phyloP scores from a whole-genome alignment of 164 flowering plant genomes.

The Saururus chinensis region DNA sequence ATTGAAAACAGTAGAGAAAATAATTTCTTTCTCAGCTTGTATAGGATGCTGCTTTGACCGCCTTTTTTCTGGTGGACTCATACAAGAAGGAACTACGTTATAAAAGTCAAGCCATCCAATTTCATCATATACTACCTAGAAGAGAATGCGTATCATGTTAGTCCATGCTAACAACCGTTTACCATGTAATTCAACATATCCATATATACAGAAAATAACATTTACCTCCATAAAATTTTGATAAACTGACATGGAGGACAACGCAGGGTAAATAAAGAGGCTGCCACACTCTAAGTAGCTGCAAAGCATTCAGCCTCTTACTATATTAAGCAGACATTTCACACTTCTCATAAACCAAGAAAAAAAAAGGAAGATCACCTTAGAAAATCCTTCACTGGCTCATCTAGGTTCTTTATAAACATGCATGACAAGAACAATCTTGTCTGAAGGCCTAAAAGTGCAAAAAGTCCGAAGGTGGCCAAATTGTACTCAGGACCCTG shows the following conservation, averaged over 20 bases:
- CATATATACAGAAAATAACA: too few relatives aligned
- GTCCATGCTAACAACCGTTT: too few relatives aligned
- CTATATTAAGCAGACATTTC: not conserved
- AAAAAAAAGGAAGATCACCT: constrained; percentile 18
- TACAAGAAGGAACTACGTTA: constrained; percentile 14
- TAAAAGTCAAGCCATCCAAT: constrained; percentile 62
- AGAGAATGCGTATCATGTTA: constrained; percentile 1
- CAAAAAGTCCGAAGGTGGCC: constrained; percentile 56
- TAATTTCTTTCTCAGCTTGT: constrained; percentile 60
- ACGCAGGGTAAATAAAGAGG: constrained; percentile 42
- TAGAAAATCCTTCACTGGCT: constrained; percentile 44
- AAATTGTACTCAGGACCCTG: constrained; percentile 35
- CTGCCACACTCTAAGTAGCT: constrained; percentile 64
- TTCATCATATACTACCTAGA: constrained; percentile 56
- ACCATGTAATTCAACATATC: too few relatives aligned
- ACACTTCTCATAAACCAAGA: too few relatives aligned
- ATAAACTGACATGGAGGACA: constrained; percentile 34
- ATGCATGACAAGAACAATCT: constrained; percentile 36
- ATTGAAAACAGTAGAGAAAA: constrained; percentile 35
- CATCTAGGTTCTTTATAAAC: constrained; percentile 51
- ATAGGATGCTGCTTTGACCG: constrained; percentile 33
- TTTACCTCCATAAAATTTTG: constrained; percentile 61
- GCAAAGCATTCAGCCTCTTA: constrained; percentile 13
- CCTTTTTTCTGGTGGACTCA: constrained; percentile 21
- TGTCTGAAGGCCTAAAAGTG: constrained; percentile 52